A percentile compares a stretch with the other conserved stretches of the same genome.
These are phyloP conservation scores for Sarcodon aspratus DNA, from an alignment of 768 basidiomycete genomes.

Conservation along the genomic window DNA sequence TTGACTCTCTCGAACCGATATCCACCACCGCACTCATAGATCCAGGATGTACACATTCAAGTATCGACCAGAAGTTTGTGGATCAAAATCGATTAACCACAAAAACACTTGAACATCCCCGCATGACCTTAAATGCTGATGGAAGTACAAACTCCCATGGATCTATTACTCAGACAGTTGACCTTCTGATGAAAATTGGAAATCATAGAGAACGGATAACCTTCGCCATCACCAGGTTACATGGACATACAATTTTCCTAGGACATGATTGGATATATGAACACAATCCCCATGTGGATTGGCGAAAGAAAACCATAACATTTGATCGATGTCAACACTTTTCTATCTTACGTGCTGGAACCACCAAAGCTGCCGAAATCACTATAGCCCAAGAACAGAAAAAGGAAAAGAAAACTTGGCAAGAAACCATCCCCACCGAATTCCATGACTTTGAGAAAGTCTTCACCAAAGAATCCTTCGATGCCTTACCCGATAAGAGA, in stretches of 20 bases:
- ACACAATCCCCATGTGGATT: slow-evolving; percentile 11
- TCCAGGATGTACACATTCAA: slow-evolving; percentile 13
- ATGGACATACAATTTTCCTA: slow-evolving; percentile 6
- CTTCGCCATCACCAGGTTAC: slow-evolving; percentile 5
- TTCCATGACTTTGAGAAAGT: slow-evolving; percentile 15
- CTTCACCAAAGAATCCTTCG: background rate
- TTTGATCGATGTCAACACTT: slow-evolving; percentile 3
- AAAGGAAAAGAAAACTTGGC: background rate
- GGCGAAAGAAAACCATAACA: slow-evolving; percentile 3
- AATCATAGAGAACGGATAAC: slow-evolving; percentile 5
- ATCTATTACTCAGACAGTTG: slow-evolving; percentile 4
- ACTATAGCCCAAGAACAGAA: slow-evolving; percentile 2
- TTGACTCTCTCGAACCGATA: too few species aligned
- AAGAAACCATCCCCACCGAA: slow-evolving; percentile 4
- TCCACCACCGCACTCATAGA: slow-evolving; percentile 6
- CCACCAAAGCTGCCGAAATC: slow-evolving; percentile 3
- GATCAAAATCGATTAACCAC: background rate
- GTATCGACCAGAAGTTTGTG: slow-evolving; percentile 7
- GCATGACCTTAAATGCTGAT: slow-evolving; percentile 7
- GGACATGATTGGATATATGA: slow-evolving; percentile 9
- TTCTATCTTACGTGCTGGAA: background rate
- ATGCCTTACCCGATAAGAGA: slow-evolving; percentile 3
- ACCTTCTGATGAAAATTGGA: background rate
- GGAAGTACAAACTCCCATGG: slow-evolving; percentile 5
- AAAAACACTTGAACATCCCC: background rate